Conservation (phyloP, 78 protist genomes). For the Mantamonas sphyraenae region DNA sequence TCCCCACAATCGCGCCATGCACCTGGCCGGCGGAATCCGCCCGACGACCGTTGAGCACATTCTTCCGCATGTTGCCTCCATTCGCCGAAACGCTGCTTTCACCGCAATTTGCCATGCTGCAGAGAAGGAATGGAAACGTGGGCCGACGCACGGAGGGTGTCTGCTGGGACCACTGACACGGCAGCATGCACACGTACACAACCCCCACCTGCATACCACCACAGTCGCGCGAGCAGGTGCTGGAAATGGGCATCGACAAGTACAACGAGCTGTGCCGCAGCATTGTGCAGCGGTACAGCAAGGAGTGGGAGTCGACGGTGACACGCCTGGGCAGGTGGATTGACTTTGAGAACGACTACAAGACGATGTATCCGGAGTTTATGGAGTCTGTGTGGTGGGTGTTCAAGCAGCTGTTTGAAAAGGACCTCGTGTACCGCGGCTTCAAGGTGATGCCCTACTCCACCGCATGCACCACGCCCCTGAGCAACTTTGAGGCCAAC, state of each 20-base stretch:
- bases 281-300: slow-evolving; percentile 88
- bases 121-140: no score
- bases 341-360: slow-evolving; percentile 97
- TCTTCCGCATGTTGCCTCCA: not conserved
- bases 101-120: no score
- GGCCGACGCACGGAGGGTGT: no score
- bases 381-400: slow-evolving; percentile 99
- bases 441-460: slow-evolving; percentile 96
- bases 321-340: slow-evolving; percentile 98
- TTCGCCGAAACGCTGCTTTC: no score
- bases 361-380: slow-evolving; percentile 90
- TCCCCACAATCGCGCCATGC: no score
- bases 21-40: no score
- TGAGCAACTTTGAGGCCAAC: slow-evolving; percentile 96
- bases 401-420: slow-evolving; percentile 77
- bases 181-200: not conserved
- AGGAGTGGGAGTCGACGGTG: not conserved
- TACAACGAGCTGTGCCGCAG: slow-evolving; percentile 92
- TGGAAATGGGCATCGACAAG: slow-evolving; percentile 83
- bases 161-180: no score
- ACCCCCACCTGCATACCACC: not conserved
- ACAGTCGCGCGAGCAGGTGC: slow-evolving; percentile 75
- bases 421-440: slow-evolving; percentile 94
- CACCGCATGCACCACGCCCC: slow-evolving; percentile 91
- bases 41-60: not conserved